These are phyloP conservation scores for Allium fistulosum DNA, from an alignment of 106 monocot genomes.

Conservation along the genomic window DNA sequence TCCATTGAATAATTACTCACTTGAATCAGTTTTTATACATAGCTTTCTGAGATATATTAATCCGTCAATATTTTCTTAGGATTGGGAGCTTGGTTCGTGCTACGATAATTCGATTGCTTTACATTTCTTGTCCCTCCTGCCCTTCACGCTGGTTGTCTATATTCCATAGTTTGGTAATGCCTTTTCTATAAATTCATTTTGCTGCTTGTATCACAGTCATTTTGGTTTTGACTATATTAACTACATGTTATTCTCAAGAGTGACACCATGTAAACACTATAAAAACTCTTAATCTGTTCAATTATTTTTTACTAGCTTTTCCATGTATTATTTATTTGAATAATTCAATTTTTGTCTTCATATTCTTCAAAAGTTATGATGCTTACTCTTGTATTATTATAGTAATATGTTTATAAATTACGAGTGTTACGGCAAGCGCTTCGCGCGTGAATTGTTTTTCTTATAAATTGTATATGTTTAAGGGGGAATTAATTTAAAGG, in stretches of 20 bases:
- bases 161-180: slow-evolving; percentile 60
- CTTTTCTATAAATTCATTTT: not conserved
- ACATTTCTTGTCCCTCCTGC: slow-evolving; percentile 68
- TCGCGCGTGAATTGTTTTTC: too few relatives aligned
- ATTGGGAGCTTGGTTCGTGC: slow-evolving; percentile 74
- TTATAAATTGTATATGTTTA: too few relatives aligned
- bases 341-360: not conserved
- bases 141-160: slow-evolving; percentile 87
- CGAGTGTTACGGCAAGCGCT: too few relatives aligned
- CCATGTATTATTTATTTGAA: not conserved
- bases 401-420: too few relatives aligned
- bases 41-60: too few relatives aligned
- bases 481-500: too few relatives aligned
- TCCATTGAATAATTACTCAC: too few relatives aligned
- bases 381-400: too few relatives aligned
- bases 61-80: slow-evolving; percentile 21
- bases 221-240: too few relatives aligned
- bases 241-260: too few relatives aligned
- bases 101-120: slow-evolving; percentile 71
- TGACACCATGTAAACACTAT: not conserved
- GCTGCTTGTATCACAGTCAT: not conserved
- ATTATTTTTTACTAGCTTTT: not conserved
- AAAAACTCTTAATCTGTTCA: not conserved
- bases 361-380: too few relatives aligned
- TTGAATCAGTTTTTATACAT: too few relatives aligned